A percentile compares a stretch with the other conserved stretches of the same genome.
phyloP scores from a whole-genome alignment of 306 rosid genomes.

The Citrullus colocynthis region DNA sequence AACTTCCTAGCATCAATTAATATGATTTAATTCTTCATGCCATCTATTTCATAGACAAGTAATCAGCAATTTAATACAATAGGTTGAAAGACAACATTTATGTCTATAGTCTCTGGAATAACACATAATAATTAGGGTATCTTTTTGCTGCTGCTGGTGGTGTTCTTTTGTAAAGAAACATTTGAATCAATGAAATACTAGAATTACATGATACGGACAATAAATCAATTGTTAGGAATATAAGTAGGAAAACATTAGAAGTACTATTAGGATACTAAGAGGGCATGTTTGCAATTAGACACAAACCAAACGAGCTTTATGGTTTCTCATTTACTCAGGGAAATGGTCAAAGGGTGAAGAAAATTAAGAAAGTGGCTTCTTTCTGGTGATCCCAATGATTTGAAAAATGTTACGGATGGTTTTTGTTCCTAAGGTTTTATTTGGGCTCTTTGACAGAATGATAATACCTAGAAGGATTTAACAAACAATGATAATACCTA shows the following conservation, averaged over 20 bases:
- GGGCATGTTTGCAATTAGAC: no score
- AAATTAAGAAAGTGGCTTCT: no score
- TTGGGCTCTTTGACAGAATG: background rate
- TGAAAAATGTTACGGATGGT: no score
- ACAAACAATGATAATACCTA: background rate
- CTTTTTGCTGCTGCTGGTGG: background rate
- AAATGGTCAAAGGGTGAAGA: no score
- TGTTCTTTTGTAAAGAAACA: background rate
- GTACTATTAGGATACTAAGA: no score
- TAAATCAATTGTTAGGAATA: background rate
- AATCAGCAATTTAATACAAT: background rate
- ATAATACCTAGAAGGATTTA: no score
- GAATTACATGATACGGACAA: background rate
- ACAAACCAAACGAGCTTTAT: no score
- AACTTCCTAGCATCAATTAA: slow-evolving; percentile 55
- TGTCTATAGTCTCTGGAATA: background rate
- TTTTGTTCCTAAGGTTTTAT: background rate
- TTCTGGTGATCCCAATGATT: no score
- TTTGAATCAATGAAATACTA: background rate
- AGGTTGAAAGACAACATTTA: background rate
- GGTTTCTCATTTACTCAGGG: no score
- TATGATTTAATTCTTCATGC: background rate
- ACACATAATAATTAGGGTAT: background rate
- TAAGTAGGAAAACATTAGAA: background rate
- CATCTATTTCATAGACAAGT: slow-evolving; percentile 5